Evolutionary conservation across 2,329 filamentous ascomycete genomes (phyloP).

Genomic region (Stachybotrys chartarum): DNA sequence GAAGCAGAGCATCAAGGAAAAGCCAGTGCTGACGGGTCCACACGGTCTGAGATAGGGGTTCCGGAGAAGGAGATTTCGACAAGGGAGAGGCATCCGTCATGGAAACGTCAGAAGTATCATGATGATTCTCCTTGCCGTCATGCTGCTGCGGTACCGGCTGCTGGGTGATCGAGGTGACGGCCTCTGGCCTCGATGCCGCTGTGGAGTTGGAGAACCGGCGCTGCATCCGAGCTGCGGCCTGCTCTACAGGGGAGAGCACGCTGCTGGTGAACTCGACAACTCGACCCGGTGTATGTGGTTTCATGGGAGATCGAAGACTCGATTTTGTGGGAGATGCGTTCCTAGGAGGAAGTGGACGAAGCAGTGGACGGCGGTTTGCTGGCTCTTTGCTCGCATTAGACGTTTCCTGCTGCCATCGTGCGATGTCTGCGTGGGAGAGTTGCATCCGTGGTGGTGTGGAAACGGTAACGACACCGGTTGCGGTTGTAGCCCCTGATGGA

Average conservation of each 20-base stretch:
- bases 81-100: conserved; percentile 19
- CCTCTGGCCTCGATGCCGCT: conserved; percentile 9
- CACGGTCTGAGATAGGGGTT: conserved; percentile 29
- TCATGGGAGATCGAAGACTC: conserved; percentile 48
- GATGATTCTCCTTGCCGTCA: conserved; percentile 25
- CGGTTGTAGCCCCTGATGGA: conserved; percentile 1
- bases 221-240: conserved; percentile 26
- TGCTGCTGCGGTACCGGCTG: conserved; percentile 7
- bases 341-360: conserved; percentile 41
- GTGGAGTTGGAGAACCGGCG: conserved; percentile 17
- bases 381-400: conserved; percentile 30
- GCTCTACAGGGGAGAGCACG: conserved; percentile 37
- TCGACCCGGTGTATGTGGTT: conserved; percentile 49
- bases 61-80: conserved; percentile 8
- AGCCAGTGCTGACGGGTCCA: conserved; percentile 50
- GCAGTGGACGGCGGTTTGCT: conserved; percentile 27
- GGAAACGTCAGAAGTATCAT: conserved; percentile 14
- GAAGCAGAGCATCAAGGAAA: conserved; percentile 42
- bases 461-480: conserved; percentile 4
- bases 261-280: conserved; percentile 52
- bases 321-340: conserved; percentile 51
- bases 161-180: conserved; percentile 6
- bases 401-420: conserved; percentile 33
- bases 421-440: conserved; percentile 32
- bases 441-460: conserved; percentile 33